Evolutionary conservation across 2,329 filamentous ascomycete species (phyloP).

Genomic region (Alternaria sp.): DNA sequence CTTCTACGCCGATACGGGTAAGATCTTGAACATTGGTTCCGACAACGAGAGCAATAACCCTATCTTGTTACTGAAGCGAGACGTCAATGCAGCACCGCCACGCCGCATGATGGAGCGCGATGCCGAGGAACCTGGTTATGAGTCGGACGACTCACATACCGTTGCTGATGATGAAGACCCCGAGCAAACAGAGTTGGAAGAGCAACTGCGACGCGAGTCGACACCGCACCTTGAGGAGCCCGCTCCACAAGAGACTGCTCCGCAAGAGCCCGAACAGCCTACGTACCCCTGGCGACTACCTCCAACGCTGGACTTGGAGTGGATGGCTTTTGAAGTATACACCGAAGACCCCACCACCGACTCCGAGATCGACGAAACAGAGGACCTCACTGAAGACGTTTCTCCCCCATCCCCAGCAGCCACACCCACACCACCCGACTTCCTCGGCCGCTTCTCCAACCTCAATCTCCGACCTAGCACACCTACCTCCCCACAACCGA

Average conservation of each 20-base stretch:
- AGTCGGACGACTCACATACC: conserved; percentile 50
- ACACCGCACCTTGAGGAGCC: conserved; percentile 25
- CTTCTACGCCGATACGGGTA: conserved; percentile 90
- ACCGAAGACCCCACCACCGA: conserved; percentile 66
- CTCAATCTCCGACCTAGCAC: conserved; percentile 51
- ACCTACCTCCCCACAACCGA: conserved; percentile 22
- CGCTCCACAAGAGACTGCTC: conserved; percentile 12
- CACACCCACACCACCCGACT: conserved; percentile 46
- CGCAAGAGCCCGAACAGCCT: conserved; percentile 20
- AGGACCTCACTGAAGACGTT: conserved; percentile 22
- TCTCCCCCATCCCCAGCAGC: conserved; percentile 22
- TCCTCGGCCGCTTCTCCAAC: conserved; percentile 54
- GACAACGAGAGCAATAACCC: conserved; percentile 74
- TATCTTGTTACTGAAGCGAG: conserved; percentile 75
- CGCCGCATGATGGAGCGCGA: conserved; percentile 61
- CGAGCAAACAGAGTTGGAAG: conserved; percentile 54
- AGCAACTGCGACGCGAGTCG: conserved; percentile 53
- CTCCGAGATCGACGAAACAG: conserved; percentile 55
- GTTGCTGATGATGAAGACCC: conserved; percentile 38
- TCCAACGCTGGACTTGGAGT: conserved; percentile 80
- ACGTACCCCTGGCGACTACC: conserved; percentile 67
- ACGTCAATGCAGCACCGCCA: conserved; percentile 68
- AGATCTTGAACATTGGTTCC: conserved; percentile 81
- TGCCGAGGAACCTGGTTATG: conserved; percentile 31
- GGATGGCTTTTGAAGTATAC: conserved; percentile 89